These are phyloP conservation scores for Benincasa hispida DNA, from an alignment of 306 rosid species.

Conservation along the genomic window DNA sequence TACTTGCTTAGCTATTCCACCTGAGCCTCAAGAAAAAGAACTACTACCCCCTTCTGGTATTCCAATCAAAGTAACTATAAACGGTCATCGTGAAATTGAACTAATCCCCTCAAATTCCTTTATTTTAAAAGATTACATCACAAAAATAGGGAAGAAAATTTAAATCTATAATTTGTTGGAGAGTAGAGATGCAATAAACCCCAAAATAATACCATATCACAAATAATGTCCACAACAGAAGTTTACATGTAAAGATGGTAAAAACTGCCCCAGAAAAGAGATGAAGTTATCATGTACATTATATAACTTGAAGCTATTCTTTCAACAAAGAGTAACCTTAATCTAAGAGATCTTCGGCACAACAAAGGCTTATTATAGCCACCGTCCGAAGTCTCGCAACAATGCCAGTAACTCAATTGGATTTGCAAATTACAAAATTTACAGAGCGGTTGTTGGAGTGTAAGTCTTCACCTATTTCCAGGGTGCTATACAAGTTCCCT, in stretches of 20 bases:
- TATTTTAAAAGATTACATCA: too few species aligned
- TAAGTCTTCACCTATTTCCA: not conserved
- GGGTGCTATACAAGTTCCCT: slow-evolving; percentile 1
- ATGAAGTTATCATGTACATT: not conserved
- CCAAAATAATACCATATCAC: not conserved
- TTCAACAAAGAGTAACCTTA: not conserved
- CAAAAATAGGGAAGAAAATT: too few species aligned
- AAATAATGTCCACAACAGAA: not conserved
- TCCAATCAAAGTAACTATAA: too few species aligned
- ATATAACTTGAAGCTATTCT: not conserved
- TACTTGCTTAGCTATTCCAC: too few species aligned
- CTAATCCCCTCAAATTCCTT: too few species aligned
- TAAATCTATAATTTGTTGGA: too few species aligned
- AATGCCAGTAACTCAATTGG: not conserved
- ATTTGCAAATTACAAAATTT: not conserved
- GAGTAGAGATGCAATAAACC: not conserved
- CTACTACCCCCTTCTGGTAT: too few species aligned
- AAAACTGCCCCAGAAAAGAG: not conserved
- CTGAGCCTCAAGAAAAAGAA: too few species aligned
- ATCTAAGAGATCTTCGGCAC: not conserved
- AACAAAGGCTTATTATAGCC: not conserved
- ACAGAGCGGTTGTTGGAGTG: not conserved
- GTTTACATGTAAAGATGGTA: not conserved
- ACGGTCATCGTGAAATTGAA: too few species aligned
- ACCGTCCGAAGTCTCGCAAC: not conserved